Percentiles rank a stretch among this genome's conserved stretches.
phyloP scores from a whole-genome alignment of 495 filamentous ascomycete species.

The Chaetomidium leptoderma region DNA sequence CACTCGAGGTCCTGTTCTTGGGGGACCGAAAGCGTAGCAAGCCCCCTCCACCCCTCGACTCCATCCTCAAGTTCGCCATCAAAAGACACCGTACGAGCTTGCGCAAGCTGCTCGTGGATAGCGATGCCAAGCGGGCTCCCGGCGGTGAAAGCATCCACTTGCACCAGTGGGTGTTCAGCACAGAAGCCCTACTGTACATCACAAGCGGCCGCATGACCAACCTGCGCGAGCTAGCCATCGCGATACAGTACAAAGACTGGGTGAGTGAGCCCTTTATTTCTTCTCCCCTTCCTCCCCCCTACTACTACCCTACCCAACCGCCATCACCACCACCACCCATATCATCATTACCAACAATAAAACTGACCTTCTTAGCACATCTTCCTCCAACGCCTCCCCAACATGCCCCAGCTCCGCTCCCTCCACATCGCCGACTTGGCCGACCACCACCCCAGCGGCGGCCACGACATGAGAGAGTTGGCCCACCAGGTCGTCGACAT shows the following conservation, averaged over 20 bases:
- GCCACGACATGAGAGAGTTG: constrained; percentile 64
- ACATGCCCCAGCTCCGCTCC: constrained; percentile 68
- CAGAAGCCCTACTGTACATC: constrained; percentile 71
- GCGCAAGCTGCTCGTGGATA: constrained; percentile 74
- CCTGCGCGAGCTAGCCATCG: constrained; percentile 70
- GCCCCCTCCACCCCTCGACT: constrained; percentile 59
- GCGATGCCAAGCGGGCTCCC: constrained; percentile 50
- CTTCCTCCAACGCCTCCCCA: constrained; percentile 78
- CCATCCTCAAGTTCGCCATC: constrained; percentile 70
- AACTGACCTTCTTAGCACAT: constrained; percentile 58
- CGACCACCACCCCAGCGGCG: constrained; percentile 45
- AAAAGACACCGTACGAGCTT: constrained; percentile 69
- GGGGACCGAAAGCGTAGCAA: constrained; percentile 61
- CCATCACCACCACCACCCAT: no score
- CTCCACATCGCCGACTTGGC: constrained; percentile 74
- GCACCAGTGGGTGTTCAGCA: constrained; percentile 72
- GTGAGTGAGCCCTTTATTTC: constrained; percentile 46
- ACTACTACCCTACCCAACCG: no score
- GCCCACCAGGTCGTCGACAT: constrained; percentile 80
- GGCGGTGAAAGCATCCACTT: constrained; percentile 46
- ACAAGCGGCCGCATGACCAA: constrained; percentile 77
- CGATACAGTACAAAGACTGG: constrained; percentile 81
- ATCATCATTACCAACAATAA: no score
- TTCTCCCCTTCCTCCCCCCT: neutral
- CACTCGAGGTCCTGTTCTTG: constrained; percentile 76